Percentiles rank a stretch among this genome's conserved stretches.
Conservation (phyloP, 306 rosid genomes). For the Quercus alba region DNA sequence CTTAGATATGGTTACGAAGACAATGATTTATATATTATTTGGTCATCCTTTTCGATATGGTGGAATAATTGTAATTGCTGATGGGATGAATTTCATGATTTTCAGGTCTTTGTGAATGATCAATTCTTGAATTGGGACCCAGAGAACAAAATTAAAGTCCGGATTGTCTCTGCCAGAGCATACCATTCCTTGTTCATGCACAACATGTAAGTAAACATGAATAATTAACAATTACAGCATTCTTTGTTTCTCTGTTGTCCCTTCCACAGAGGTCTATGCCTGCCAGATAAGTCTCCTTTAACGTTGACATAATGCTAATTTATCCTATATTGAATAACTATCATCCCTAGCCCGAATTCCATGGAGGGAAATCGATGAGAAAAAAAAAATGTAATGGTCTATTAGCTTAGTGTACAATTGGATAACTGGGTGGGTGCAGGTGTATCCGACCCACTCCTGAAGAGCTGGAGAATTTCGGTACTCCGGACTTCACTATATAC, state of each 20-base stretch:
- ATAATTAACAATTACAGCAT: neutral
- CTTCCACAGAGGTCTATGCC: constrained; percentile 17
- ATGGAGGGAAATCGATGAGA: neutral
- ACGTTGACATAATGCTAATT: constrained; percentile 5
- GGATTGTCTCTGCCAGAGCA: constrained; percentile 91
- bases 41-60: neutral
- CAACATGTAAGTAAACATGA: constrained; percentile 76
- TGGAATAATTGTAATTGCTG: neutral
- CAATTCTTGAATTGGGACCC: constrained; percentile 93
- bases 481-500: constrained; percentile 97
- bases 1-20: neutral
- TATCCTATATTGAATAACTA: constrained; percentile 3
- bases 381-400: constrained; percentile 19
- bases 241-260: constrained; percentile 8
- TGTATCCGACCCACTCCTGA: constrained; percentile 91
- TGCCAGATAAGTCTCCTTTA: constrained; percentile 38
- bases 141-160: constrained; percentile 75
- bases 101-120: constrained; percentile 86
- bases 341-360: constrained; percentile 13
- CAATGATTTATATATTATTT: neutral
- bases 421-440: constrained; percentile 86
- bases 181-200: constrained; percentile 97
- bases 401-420: constrained; percentile 52
- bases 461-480: constrained; percentile 90
- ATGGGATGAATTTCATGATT: neutral